Evolutionary conservation across 164 flowering plant genomes (phyloP).

Genomic region (Nymphaea thermarum): DNA sequence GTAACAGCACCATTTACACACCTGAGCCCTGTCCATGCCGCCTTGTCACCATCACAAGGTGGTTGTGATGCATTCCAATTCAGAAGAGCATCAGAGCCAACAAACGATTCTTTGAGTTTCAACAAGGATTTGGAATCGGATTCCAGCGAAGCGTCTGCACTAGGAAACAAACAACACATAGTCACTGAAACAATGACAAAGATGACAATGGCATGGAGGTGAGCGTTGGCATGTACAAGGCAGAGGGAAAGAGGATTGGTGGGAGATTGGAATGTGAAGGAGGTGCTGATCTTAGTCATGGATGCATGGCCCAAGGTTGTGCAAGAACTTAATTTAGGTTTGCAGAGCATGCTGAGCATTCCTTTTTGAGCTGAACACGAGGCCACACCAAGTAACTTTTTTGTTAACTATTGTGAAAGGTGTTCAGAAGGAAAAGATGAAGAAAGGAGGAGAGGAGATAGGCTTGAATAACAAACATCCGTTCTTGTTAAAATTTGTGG

Average conservation of each 20-base stretch:
- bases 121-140: constrained; percentile 26
- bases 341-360: not conserved
- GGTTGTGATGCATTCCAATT: constrained; percentile 32
- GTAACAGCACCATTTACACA: constrained; percentile 28
- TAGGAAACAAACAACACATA: not conserved
- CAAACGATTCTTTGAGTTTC: constrained; percentile 32
- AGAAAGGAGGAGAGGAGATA: too few species aligned
- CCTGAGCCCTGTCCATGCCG: constrained; percentile 49
- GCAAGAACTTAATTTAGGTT: not conserved
- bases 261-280: not conserved
- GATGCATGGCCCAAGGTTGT: not conserved
- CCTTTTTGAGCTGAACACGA: not conserved
- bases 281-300: not conserved
- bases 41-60: constrained; percentile 15
- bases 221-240: not conserved
- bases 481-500: not conserved
- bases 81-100: constrained; percentile 6
- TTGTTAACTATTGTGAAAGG: not conserved
- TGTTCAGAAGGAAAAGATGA: not conserved
- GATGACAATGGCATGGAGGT: not conserved
- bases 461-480: too few species aligned
- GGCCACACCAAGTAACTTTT: not conserved
- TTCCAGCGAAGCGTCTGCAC: constrained; percentile 13
- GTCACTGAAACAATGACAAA: not conserved
- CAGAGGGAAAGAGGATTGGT: not conserved